Evolutionary conservation across 1,284 basidiomycete species (phyloP), one percentile per base, ranked within the genome.

Genomic region (Pseudozyma thailandica): DNA sequence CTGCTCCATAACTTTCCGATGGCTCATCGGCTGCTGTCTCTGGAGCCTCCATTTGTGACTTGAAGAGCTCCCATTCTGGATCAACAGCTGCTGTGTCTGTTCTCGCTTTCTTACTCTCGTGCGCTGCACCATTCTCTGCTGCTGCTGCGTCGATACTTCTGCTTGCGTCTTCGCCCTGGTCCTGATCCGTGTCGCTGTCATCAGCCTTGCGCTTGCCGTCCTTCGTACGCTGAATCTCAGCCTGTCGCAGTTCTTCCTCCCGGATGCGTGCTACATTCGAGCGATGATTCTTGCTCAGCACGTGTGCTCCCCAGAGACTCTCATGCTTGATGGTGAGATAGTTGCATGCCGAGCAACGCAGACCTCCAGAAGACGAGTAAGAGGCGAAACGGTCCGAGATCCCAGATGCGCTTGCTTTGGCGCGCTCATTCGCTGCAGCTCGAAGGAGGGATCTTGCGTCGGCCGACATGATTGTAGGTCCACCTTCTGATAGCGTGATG

Each of bases 41-140:
- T 7, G 50, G 20, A 16, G 47, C 39, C 4, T 65, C 54, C 58
- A 72, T 52, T 25, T 72, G 54, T 3, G 56, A 48, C 61, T 79
- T 73, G 72, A 79, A 79, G 20, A 71, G 39, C 33, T 66, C 66
- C 77, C 77, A 79, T 18, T 77, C 77, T 3, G 61, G 42, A 26
- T 79, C 77, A 27, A 77, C 26, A 2, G 39, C 6, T 18, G 52
- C n/a, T 16, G 51, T 3, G 2, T 46, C 33, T 4, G 49, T 63
- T 13, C 62, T 46, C 23, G 47, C 44, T 20, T 57, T 66, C 50
- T 66, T 66, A 30, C 38, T 52, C n/a, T 50, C 60, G 15, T 27
- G 35, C 4, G 18, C 49, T 4, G 50, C 43, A 6, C 23, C 28
- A 6, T n/a, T 28, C 9, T 42, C 33, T 4, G 33, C 33, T 5